These are phyloP conservation scores for Aphanomyces euteiches DNA, from an alignment of 352 stramenopile genomes.

Conservation along the genomic window DNA sequence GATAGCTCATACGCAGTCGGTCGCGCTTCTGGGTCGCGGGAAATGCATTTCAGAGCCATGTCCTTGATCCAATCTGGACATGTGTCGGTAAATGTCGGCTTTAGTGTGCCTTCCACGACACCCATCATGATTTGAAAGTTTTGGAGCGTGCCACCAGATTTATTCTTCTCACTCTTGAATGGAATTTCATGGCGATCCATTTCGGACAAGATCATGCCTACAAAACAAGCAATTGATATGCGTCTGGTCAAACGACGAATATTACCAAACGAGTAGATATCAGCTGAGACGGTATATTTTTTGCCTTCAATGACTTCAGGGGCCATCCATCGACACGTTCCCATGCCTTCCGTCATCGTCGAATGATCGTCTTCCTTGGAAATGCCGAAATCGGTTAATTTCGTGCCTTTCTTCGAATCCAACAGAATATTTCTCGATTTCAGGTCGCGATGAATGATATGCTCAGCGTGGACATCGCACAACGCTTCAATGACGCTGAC, in stretches of 20 bases:
- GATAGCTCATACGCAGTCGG: constrained; percentile 69
- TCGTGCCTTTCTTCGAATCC: constrained; percentile 42
- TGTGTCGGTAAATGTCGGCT: constrained; percentile 51
- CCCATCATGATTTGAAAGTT: constrained; percentile 49
- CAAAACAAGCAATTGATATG: not conserved
- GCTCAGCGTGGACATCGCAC: constrained; percentile 1
- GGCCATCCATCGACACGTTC: constrained; percentile 50
- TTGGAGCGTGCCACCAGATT: not conserved
- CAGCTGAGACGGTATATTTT: constrained; percentile 45
- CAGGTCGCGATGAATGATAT: constrained; percentile 4
- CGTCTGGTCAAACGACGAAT: not conserved
- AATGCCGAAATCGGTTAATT: constrained; percentile 69
- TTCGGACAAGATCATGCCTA: constrained; percentile 38
- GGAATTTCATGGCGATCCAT: constrained; percentile 35
- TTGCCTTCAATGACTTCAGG: constrained; percentile 49
- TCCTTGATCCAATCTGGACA: constrained; percentile 52
- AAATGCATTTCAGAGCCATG: constrained; percentile 52
- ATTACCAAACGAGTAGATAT: constrained; percentile 52
- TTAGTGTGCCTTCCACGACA: constrained; percentile 59
- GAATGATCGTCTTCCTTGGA: constrained; percentile 41
- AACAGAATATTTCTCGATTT: constrained; percentile 8
- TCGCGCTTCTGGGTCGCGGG: constrained; percentile 54
- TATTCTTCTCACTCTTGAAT: not conserved
- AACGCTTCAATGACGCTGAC: constrained; percentile 39
- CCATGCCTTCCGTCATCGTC: constrained; percentile 61